These are phyloP conservation scores for Neurospora discreta DNA, from an alignment of 495 filamentous ascomycete species.

Conservation along the genomic window DNA sequence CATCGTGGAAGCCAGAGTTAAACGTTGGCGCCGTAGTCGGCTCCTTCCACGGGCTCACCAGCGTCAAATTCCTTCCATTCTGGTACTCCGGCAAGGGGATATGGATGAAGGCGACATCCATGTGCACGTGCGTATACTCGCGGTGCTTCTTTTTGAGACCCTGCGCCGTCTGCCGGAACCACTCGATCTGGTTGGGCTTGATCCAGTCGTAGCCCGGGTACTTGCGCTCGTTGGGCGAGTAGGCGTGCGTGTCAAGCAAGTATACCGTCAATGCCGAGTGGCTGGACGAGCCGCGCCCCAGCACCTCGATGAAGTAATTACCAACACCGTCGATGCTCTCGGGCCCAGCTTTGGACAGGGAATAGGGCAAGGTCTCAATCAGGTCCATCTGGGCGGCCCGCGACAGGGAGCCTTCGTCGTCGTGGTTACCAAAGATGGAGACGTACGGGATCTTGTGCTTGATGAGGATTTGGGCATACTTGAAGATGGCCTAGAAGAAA, in stretches of 20 bases:
- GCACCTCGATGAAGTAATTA: constrained; percentile 88
- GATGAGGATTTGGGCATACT: constrained; percentile 77
- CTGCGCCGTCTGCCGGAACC: constrained; percentile 73
- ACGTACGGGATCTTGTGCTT: constrained; percentile 85
- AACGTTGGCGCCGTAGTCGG: constrained; percentile 71
- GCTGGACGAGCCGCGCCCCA: constrained; percentile 61
- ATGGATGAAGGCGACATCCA: constrained; percentile 95
- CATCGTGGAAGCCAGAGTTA: constrained; percentile 82
- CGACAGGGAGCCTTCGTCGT: constrained; percentile 78
- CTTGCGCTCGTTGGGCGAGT: constrained; percentile 79
- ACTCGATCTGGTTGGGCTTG: constrained; percentile 84
- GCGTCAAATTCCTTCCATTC: constrained; percentile 26
- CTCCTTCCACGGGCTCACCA: constrained; percentile 61
- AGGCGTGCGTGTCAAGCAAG: constrained; percentile 84
- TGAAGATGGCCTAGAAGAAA: constrained; percentile 62
- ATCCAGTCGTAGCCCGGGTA: constrained; percentile 92
- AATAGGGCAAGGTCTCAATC: constrained; percentile 78
- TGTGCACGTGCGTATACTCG: constrained; percentile 81
- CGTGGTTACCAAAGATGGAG: constrained; percentile 93
- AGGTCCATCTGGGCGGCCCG: constrained; percentile 72
- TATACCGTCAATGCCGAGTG: constrained; percentile 91
- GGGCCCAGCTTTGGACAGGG: constrained; percentile 70
- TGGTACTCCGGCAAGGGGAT: constrained; percentile 90
- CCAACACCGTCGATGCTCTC: constrained; percentile 78
- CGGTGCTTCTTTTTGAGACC: constrained; percentile 56